Conservation (phyloP, 2,329 filamentous ascomycete species). For the Colletotrichum kahawae region DNA sequence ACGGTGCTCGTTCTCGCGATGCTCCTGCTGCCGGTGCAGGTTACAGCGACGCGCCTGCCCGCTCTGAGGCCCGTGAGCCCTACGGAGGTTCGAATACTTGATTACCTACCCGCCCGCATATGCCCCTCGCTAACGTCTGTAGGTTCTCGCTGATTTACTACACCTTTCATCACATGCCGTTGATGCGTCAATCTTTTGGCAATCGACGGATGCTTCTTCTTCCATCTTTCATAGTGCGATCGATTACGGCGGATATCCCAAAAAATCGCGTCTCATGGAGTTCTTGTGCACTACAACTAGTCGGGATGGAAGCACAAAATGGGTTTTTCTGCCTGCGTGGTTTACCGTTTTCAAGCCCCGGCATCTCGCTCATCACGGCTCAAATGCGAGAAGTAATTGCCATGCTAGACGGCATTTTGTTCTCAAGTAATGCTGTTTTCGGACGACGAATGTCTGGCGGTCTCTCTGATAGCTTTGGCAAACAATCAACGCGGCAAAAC, state of each 20-base stretch:
- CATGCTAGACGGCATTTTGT: neutral
- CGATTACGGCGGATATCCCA: constrained; percentile 22
- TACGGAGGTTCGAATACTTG: constrained; percentile 45
- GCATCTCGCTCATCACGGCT: neutral
- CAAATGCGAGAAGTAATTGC: neutral
- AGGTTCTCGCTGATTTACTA: constrained; percentile 31
- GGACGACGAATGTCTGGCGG: constrained; percentile 18
- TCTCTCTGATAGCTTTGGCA: constrained; percentile 24
- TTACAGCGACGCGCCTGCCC: constrained; percentile 47
- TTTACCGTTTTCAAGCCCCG: neutral
- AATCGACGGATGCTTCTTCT: constrained; percentile 2
- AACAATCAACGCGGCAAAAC: constrained; percentile 24
- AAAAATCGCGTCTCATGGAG: constrained; percentile 23
- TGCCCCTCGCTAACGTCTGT: constrained; percentile 1
- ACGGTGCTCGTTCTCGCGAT: constrained; percentile 44
- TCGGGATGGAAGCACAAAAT: constrained; percentile 19
- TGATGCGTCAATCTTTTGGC: neutral
- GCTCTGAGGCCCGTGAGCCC: constrained; percentile 47
- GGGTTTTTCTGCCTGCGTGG: constrained; percentile 18
- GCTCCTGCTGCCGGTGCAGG: constrained; percentile 38
- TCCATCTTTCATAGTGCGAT: constrained; percentile 12
- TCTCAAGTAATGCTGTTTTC: neutral
- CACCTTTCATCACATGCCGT: neutral
- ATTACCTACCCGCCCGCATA: neutral
- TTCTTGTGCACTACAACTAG: constrained; percentile 24